Conservation (phyloP, 106 monocot species). For the Agapanthus africanus region DNA sequence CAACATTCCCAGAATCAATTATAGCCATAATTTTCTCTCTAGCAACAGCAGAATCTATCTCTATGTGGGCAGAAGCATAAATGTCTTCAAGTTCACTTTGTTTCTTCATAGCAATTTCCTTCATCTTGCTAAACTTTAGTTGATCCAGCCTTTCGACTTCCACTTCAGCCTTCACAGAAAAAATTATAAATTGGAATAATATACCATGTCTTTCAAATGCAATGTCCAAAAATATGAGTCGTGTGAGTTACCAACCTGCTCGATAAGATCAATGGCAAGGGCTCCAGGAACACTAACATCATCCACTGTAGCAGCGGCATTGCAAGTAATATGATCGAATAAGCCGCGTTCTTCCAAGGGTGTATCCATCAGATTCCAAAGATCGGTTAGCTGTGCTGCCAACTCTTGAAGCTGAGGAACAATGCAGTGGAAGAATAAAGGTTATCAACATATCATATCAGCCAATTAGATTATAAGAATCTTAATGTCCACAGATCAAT, state of each 20-base stretch:
- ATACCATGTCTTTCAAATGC: background rate
- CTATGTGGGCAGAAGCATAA: conserved; percentile 65
- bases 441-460: no score
- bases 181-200: background rate
- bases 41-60: conserved; percentile 48
- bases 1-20: conserved; percentile 63
- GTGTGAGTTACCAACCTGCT: conserved; percentile 44
- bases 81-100: conserved; percentile 85
- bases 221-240: background rate
- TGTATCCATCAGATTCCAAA: conserved; percentile 83
- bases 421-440: background rate
- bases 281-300: conserved; percentile 71
- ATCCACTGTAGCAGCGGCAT: conserved; percentile 51
- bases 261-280: conserved; percentile 71
- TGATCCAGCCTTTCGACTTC: conserved; percentile 90
- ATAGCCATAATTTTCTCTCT: conserved; percentile 64
- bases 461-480: no score
- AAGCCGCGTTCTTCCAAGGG: conserved; percentile 41
- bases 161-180: conserved; percentile 50
- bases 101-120: conserved; percentile 85
- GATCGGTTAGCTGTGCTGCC: conserved; percentile 3
- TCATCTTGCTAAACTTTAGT: conserved; percentile 79
- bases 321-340: conserved; percentile 44
- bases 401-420: conserved; percentile 20
- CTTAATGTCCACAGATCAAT: no score